Evolutionary conservation across 192 early-diverging fungal species (phyloP).

Genomic region (Entomortierella parvispora): DNA sequence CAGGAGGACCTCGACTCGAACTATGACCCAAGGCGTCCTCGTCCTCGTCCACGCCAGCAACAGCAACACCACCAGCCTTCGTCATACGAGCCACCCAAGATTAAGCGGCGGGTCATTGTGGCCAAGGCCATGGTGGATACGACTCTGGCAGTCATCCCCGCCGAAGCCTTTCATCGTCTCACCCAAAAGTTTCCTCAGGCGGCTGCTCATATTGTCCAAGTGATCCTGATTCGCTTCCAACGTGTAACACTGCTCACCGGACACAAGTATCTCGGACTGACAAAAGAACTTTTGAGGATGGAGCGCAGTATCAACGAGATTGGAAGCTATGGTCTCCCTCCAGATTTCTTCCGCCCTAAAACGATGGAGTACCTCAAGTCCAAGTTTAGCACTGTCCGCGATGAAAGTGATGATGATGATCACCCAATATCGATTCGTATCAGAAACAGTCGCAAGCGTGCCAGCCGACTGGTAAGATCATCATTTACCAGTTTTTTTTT

Average conservation of each 20-base stretch:
- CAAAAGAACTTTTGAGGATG: conserved; percentile 86
- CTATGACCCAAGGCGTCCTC: not conserved
- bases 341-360: conserved; percentile 60
- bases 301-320: conserved; percentile 87
- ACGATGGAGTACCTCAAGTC: conserved; percentile 65
- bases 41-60: conserved; percentile 11
- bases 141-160: conserved; percentile 94
- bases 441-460: conserved; percentile 28
- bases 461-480: conserved; percentile 22
- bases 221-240: conserved; percentile 95
- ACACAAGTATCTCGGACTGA: conserved; percentile 87
- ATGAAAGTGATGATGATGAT: conserved; percentile 49
- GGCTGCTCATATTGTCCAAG: conserved; percentile 94
- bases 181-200: conserved; percentile 92
- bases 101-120: conserved; percentile 80
- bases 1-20: conserved; percentile 5
- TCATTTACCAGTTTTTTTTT: not conserved
- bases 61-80: conserved; percentile 13
- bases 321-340: conserved; percentile 65
- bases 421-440: conserved; percentile 50
- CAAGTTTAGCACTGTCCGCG: conserved; percentile 53
- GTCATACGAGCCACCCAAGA: conserved; percentile 36
- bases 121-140: conserved; percentile 88
- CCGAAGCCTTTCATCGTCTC: conserved; percentile 89
- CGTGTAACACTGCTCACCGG: conserved; percentile 93